A percentile compares a stretch with the other conserved stretches of the same genome.
These are phyloP conservation scores for Pleurotus djamor DNA, from an alignment of 768 basidiomycete species.

Conservation along the genomic window DNA sequence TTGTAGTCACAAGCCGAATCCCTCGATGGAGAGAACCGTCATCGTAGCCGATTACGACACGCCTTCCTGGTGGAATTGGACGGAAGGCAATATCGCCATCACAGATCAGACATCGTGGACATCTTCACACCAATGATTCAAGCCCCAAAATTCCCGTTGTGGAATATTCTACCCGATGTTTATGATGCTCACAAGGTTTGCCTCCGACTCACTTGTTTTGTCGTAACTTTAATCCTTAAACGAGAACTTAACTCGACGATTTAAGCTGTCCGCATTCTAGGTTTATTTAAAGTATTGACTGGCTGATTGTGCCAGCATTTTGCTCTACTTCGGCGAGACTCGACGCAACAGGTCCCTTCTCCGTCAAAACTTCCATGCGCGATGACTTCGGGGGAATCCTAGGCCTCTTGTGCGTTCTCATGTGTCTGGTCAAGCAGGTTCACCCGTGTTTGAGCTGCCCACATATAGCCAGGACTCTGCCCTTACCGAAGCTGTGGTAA, in stretches of 20 bases:
- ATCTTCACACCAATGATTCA: neutral
- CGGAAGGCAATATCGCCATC: neutral
- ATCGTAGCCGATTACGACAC: neutral
- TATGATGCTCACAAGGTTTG: neutral
- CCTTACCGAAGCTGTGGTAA: neutral
- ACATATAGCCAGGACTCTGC: neutral
- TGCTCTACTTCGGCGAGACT: neutral
- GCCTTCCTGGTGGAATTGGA: neutral
- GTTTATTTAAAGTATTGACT: neutral
- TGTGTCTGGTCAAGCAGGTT: neutral
- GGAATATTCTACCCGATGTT: neutral
- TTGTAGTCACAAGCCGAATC: neutral
- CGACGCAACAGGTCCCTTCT: neutral
- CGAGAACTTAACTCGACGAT: neutral
- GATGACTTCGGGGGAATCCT: neutral
- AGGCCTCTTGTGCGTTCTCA: neutral
- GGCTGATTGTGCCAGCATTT: neutral
- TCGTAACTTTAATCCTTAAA: slow-evolving; percentile 3
- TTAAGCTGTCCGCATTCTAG: neutral
- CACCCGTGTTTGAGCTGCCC: neutral
- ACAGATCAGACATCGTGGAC: neutral
- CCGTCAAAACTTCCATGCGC: neutral
- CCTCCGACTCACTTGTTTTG: neutral
- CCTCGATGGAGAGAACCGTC: neutral
- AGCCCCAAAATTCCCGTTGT: neutral